Evolutionary conservation across 2,329 filamentous ascomycete genomes (phyloP).

Genomic region (Curvularia hawaiiensis): DNA sequence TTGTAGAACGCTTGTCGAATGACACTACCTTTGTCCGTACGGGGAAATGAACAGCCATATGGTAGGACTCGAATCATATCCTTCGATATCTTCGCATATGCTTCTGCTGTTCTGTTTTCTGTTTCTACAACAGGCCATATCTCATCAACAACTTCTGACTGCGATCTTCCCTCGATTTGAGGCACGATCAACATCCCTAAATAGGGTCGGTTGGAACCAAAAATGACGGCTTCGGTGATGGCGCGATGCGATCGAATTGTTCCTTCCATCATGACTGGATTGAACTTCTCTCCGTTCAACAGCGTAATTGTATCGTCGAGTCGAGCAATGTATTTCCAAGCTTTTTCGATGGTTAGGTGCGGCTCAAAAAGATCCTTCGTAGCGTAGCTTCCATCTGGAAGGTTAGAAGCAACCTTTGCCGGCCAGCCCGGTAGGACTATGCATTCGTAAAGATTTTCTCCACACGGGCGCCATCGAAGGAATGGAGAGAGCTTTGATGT

Average conservation of each 20-base stretch:
- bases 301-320: constrained; percentile 55
- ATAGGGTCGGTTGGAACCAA: constrained; percentile 59
- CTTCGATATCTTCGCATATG: constrained; percentile 59
- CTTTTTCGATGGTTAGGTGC: constrained; percentile 51
- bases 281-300: constrained; percentile 57
- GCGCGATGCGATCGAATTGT: constrained; percentile 58
- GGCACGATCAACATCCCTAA: constrained; percentile 62
- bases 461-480: constrained; percentile 48
- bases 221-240: constrained; percentile 62
- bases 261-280: constrained; percentile 58
- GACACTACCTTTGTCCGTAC: constrained; percentile 63
- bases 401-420: constrained; percentile 38
- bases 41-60: constrained; percentile 54
- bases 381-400: constrained; percentile 26
- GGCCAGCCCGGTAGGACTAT: constrained; percentile 46
- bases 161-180: background rate
- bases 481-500: constrained; percentile 50
- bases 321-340: constrained; percentile 54
- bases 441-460: constrained; percentile 49
- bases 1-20: constrained; percentile 60
- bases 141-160: constrained; percentile 41
- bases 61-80: constrained; percentile 60
- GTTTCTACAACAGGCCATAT: constrained; percentile 58
- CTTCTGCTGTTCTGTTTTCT: constrained; percentile 56
- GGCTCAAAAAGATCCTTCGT: constrained; percentile 53